These are phyloP conservation scores for Ceratobasidium sp. DNA, from an alignment of 1,284 basidiomycete species.

Conservation along the genomic window DNA sequence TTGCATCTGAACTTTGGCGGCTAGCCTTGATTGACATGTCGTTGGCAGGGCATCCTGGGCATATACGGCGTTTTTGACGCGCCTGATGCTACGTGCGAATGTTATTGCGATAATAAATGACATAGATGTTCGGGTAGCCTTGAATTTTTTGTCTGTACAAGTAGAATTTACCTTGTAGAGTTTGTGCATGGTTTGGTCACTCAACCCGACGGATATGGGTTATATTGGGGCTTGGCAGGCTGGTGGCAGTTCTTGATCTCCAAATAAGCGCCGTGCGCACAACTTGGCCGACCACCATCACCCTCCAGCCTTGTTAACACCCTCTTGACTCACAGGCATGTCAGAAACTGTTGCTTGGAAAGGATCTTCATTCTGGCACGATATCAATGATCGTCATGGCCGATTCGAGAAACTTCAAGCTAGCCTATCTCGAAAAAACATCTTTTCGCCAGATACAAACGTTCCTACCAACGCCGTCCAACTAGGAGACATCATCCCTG, in stretches of 20 bases:
- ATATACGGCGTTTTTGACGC: conserved; percentile 42
- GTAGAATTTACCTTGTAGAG: background rate
- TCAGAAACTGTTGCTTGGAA: conserved; percentile 26
- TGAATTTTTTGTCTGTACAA: background rate
- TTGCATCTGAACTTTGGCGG: background rate
- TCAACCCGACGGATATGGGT: too few species aligned
- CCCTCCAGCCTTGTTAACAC: background rate
- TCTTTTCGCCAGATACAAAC: conserved; percentile 3
- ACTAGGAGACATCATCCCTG: conserved; percentile 30
- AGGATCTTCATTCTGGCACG: conserved; percentile 32
- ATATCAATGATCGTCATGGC: conserved; percentile 11
- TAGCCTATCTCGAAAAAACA: conserved; percentile 24
- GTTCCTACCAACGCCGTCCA: background rate
- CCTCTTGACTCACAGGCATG: background rate
- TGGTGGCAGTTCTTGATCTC: background rate
- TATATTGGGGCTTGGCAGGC: too few species aligned
- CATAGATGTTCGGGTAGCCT: background rate
- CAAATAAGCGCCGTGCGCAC: background rate
- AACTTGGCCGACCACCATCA: background rate
- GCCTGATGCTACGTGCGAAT: conserved; percentile 27
- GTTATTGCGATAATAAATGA: conserved; percentile 12
- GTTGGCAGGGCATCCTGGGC: conserved; percentile 15
- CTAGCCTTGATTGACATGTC: background rate
- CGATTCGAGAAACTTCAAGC: conserved; percentile 27
- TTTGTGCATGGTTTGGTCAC: too few species aligned